A percentile compares a stretch with the other conserved stretches of the same genome.
phyloP scores from a whole-genome alignment of 768 basidiomycete genomes.

The Serpula lacrymans region DNA sequence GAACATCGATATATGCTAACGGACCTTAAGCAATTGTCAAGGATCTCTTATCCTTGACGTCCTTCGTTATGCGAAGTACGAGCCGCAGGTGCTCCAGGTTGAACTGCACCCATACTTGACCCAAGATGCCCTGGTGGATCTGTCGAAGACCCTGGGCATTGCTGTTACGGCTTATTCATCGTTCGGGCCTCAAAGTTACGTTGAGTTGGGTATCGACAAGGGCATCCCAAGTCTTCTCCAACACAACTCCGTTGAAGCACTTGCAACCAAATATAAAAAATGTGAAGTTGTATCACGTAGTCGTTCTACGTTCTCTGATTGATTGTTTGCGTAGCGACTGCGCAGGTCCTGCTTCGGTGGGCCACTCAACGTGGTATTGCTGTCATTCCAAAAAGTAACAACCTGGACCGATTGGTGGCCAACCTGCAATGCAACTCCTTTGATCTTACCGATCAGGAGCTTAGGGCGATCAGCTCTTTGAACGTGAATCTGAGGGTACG shows the following conservation, averaged over 20 bases:
- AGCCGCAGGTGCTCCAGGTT: conserved; percentile 56
- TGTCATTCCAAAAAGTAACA: conserved; percentile 72
- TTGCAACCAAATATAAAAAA: conserved; percentile 51
- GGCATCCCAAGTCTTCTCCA: conserved; percentile 49
- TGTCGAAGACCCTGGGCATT: conserved; percentile 42
- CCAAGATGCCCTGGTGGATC: conserved; percentile 43
- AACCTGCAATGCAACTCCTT: conserved; percentile 47
- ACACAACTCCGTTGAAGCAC: conserved; percentile 40
- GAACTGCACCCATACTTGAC: conserved; percentile 57
- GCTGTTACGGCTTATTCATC: conserved; percentile 56
- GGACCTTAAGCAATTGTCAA: conserved; percentile 65
- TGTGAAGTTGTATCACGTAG: no score
- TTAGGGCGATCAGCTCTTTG: conserved; percentile 53
- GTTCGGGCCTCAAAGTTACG: conserved; percentile 51
- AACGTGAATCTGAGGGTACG: conserved; percentile 64
- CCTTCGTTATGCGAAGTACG: conserved; percentile 69
- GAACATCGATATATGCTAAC: no score
- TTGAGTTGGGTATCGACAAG: conserved; percentile 65
- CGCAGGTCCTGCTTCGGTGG: conserved; percentile 79
- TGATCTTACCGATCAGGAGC: conserved; percentile 54
- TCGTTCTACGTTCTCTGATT: conserved; percentile 8
- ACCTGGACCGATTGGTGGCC: conserved; percentile 32
- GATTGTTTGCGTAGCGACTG: conserved; percentile 28
- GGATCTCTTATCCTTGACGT: conserved; percentile 73
- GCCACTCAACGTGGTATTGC: conserved; percentile 71